Percentiles rank a stretch among this genome's conserved stretches.
Evolutionary conservation across 2,329 filamentous ascomycete genomes (phyloP).

Genomic region (Cordyceps javanica): DNA sequence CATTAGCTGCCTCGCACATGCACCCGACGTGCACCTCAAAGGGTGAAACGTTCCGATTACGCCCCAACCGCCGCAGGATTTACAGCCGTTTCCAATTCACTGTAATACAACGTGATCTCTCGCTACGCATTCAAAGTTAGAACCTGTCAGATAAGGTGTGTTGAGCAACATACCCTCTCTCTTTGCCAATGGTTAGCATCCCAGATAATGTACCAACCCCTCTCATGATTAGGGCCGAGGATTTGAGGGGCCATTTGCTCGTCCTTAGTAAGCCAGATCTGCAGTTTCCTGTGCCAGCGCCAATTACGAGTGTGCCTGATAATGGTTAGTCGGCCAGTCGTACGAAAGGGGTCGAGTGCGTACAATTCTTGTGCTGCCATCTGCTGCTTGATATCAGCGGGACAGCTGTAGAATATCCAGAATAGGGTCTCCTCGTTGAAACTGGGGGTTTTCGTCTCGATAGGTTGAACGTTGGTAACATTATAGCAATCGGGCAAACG

Average conservation of each 20-base stretch:
- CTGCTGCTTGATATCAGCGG: slow-evolving; percentile 56
- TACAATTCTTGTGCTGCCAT: slow-evolving; percentile 59
- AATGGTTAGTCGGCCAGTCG: background rate
- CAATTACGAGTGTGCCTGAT: slow-evolving; percentile 56
- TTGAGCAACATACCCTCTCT: slow-evolving; percentile 46
- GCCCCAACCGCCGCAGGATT: slow-evolving; percentile 24
- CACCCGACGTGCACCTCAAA: background rate
- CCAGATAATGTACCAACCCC: slow-evolving; percentile 62
- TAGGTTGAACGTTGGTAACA: slow-evolving; percentile 58
- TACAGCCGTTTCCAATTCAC: slow-evolving; percentile 50
- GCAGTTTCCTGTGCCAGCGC: slow-evolving; percentile 63
- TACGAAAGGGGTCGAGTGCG: slow-evolving; percentile 20
- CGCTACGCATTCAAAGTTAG: slow-evolving; percentile 34
- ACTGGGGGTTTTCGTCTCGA: slow-evolving; percentile 58
- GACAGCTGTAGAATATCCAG: slow-evolving; percentile 64
- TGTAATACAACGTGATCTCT: slow-evolving; percentile 56
- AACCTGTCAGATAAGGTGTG: background rate
- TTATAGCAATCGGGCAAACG: slow-evolving; percentile 60
- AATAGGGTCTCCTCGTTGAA: slow-evolving; percentile 65
- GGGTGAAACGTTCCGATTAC: background rate
- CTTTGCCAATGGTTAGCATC: slow-evolving; percentile 57
- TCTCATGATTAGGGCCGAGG: slow-evolving; percentile 52
- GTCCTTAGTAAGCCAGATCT: slow-evolving; percentile 63
- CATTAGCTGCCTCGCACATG: background rate
- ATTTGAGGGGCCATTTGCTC: slow-evolving; percentile 58